phyloP scores from a whole-genome alignment of 345 rosid genomes.

The Iberis pinnata region DNA sequence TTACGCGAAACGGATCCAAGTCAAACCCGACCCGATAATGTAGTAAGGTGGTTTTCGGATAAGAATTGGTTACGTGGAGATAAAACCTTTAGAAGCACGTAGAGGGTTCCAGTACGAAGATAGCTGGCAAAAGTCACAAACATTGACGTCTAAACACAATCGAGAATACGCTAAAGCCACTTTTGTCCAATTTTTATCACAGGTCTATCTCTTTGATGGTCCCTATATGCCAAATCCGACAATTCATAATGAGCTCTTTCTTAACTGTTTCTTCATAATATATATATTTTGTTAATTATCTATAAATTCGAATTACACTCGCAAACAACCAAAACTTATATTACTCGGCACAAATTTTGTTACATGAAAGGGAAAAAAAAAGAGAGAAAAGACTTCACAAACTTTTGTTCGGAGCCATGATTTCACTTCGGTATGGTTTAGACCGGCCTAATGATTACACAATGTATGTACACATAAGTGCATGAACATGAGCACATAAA shows the following conservation, averaged over 20 bases:
- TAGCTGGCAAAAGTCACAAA: slow-evolving; percentile 19
- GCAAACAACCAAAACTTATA: too few species aligned
- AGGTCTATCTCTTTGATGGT: slow-evolving; percentile 22
- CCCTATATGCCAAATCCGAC: slow-evolving; percentile 9
- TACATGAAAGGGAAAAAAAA: too few species aligned
- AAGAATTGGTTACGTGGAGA: slow-evolving; percentile 6
- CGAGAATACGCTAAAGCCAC: slow-evolving; percentile 13
- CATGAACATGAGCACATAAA: slow-evolving; percentile 24
- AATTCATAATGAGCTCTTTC: neutral
- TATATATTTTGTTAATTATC: neutral
- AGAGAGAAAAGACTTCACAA: too few species aligned
- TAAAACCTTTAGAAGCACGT: slow-evolving; percentile 19
- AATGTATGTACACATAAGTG: slow-evolving; percentile 1
- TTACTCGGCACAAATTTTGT: too few species aligned
- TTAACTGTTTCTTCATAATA: neutral
- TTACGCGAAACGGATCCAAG: neutral
- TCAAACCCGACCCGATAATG: too few species aligned
- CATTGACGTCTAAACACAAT: slow-evolving; percentile 13
- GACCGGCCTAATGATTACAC: neutral
- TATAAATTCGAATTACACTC: neutral
- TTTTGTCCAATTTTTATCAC: slow-evolving; percentile 2
- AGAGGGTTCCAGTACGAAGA: slow-evolving; percentile 13
- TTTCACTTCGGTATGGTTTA: neutral
- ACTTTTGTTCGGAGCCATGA: neutral
- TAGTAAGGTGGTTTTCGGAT: slow-evolving; percentile 2